Evolutionary conservation across 768 basidiomycete species (phyloP).

Genomic region (Pholiota molesta): DNA sequence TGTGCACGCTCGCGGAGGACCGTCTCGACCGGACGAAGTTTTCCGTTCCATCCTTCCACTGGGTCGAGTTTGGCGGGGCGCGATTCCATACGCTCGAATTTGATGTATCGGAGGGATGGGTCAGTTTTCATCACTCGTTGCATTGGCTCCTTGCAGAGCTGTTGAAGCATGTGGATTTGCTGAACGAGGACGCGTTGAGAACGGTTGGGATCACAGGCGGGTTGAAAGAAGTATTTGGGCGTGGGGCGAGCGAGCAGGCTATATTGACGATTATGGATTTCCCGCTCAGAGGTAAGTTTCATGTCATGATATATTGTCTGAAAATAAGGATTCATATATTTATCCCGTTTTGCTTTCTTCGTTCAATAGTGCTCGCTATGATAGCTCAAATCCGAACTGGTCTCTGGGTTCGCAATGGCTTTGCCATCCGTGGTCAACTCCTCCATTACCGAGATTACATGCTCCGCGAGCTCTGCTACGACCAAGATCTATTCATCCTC

Average conservation of each 20-base stretch:
- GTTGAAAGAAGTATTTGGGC: slow-evolving; percentile 62
- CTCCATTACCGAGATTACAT: slow-evolving; percentile 96
- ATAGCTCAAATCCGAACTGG: slow-evolving; percentile 94
- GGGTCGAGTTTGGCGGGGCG: slow-evolving; percentile 63
- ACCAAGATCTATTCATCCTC: slow-evolving; percentile 90
- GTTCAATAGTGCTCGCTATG: slow-evolving; percentile 74
- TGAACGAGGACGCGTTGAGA: slow-evolving; percentile 56
- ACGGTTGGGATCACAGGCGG: slow-evolving; percentile 56
- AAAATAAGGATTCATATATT: no score
- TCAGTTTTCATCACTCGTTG: slow-evolving; percentile 91
- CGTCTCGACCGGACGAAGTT: slow-evolving; percentile 71
- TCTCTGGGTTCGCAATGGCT: slow-evolving; percentile 97
- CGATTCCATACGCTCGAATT: slow-evolving; percentile 71
- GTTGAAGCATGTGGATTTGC: slow-evolving; percentile 77
- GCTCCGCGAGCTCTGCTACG: slow-evolving; percentile 94
- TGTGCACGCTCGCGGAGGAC: slow-evolving; percentile 69
- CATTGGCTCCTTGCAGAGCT: slow-evolving; percentile 91
- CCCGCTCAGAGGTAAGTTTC: slow-evolving; percentile 76
- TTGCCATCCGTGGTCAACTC: slow-evolving; percentile 91
- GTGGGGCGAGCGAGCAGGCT: slow-evolving; percentile 65
- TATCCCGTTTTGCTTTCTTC: no score
- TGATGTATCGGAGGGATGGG: slow-evolving; percentile 78
- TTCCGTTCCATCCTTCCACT: slow-evolving; percentile 61
- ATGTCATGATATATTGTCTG: not conserved
- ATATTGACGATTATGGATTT: slow-evolving; percentile 84